phyloP scores from a whole-genome alignment of 805 yeast species.

The Monosporozyma yasuniensis region DNA sequence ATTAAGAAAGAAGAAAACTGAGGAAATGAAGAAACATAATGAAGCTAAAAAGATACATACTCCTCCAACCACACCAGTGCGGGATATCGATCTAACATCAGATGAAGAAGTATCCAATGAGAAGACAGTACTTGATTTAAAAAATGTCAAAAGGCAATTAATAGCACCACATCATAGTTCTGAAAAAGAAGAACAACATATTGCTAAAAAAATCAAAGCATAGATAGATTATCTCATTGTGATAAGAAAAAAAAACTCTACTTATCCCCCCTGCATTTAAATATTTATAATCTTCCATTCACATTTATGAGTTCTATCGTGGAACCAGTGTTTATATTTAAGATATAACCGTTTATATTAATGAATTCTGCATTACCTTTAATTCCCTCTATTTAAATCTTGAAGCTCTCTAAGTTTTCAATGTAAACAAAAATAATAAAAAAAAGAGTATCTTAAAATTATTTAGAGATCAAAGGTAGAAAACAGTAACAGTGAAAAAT shows the following conservation, averaged over 20 bases:
- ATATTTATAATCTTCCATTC: neutral
- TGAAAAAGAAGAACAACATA: neutral
- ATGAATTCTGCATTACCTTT: neutral
- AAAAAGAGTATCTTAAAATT: no score
- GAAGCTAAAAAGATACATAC: conserved; percentile 14
- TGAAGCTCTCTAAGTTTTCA: neutral
- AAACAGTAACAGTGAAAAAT: neutral
- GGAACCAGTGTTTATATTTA: no score
- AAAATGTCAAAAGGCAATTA: conserved; percentile 10
- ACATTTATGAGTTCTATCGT: neutral
- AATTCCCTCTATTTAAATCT: neutral
- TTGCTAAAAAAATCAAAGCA: neutral
- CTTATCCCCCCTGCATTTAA: neutral
- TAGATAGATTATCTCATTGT: neutral
- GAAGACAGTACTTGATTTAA: conserved; percentile 1
- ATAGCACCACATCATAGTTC: conserved; percentile 3
- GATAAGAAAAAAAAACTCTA: neutral
- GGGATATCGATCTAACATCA: conserved; percentile 1
- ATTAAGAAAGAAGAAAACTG: conserved; percentile 16
- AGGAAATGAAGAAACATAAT: conserved; percentile 2
- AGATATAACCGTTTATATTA: neutral
- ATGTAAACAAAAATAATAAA: neutral
- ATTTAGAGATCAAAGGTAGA: neutral
- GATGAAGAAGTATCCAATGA: neutral
- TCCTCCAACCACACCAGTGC: conserved; percentile 28